phyloP scores from a whole-genome alignment of 257 asterid genomes.

The Jacaranda mimosifolia region DNA sequence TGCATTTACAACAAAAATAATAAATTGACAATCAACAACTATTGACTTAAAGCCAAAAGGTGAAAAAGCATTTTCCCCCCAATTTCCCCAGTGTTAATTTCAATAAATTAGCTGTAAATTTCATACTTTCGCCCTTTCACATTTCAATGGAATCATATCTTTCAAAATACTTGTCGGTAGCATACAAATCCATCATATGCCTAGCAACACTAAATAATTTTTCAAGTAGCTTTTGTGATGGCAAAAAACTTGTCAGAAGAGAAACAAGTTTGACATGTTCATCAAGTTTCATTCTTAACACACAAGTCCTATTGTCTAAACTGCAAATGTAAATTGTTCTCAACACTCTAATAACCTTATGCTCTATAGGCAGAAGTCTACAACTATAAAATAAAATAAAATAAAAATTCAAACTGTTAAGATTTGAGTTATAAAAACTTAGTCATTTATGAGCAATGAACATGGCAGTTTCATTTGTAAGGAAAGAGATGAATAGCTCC shows the following conservation, averaged over 20 bases:
- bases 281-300: conserved; percentile 4
- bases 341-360: background rate
- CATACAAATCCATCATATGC: too few species aligned
- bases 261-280: too few species aligned
- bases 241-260: too few species aligned
- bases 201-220: too few species aligned
- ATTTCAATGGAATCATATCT: background rate
- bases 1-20: too few species aligned
- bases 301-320: background rate
- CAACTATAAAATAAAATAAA: background rate
- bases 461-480: conserved; percentile 7
- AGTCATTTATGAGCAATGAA: background rate
- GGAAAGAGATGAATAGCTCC: background rate
- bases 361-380: background rate
- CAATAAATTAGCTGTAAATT: too few species aligned
- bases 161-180: too few species aligned
- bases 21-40: too few species aligned
- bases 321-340: background rate
- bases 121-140: conserved; percentile 80
- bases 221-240: too few species aligned
- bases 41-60: too few species aligned
- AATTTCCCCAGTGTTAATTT: too few species aligned
- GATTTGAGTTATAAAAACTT: background rate
- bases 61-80: too few species aligned
- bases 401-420: background rate